A percentile compares a stretch with the other conserved stretches of the same genome.
phyloP scores from a whole-genome alignment of 257 asterid species.

The Eustoma russellianum region DNA sequence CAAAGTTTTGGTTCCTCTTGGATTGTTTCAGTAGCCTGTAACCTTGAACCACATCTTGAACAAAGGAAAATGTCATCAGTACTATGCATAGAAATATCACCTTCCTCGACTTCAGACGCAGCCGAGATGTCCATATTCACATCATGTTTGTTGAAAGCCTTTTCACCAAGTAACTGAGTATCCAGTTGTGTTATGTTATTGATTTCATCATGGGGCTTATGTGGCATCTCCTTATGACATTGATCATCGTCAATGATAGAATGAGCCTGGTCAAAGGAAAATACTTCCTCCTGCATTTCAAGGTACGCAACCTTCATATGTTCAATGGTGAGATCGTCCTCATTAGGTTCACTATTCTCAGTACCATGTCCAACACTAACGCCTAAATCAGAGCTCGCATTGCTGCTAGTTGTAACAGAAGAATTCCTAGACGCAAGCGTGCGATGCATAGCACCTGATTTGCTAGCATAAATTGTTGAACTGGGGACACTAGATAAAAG shows the following conservation, averaged over 20 bases:
- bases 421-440: constrained; percentile 62
- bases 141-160: constrained; percentile 23
- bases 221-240: constrained; percentile 21
- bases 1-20: constrained; percentile 54
- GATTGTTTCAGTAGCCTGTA: constrained; percentile 23
- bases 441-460: constrained; percentile 44
- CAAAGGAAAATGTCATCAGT: constrained; percentile 34
- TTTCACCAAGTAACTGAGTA: constrained; percentile 24
- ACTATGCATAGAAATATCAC: constrained; percentile 19
- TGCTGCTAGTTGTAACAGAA: constrained; percentile 79
- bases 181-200: constrained; percentile 18
- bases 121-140: constrained; percentile 17
- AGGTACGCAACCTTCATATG: constrained; percentile 27
- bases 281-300: constrained; percentile 48
- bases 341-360: constrained; percentile 62
- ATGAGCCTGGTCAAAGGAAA: constrained; percentile 55
- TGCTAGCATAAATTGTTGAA: constrained; percentile 67
- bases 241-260: constrained; percentile 28
- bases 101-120: constrained; percentile 21
- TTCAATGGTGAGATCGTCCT: constrained; percentile 46
- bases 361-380: constrained; percentile 53
- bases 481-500: constrained; percentile 94
- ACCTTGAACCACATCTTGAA: constrained; percentile 44
- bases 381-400: constrained; percentile 76
- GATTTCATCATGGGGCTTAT: constrained; percentile 19